These are phyloP conservation scores for Dovyalis caffra DNA, from an alignment of 345 rosid genomes.

Conservation along the genomic window DNA sequence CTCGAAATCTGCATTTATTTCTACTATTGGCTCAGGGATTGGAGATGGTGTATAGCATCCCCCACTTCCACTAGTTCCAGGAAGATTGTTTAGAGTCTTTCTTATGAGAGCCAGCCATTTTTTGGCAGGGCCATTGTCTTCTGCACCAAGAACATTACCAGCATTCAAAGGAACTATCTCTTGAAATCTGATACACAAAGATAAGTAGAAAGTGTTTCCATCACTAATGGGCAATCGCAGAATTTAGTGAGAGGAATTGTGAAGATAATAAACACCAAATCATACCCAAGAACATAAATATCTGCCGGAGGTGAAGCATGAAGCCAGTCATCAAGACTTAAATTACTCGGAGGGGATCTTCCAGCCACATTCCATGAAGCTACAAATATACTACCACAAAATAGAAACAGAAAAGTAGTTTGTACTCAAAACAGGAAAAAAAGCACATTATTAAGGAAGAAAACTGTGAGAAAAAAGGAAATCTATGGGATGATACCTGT, in stretches of 20 bases:
- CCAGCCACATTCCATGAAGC: constrained; percentile 99
- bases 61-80: constrained; percentile 77
- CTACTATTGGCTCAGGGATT: constrained; percentile 83
- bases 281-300: constrained; percentile 92
- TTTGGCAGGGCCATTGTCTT: constrained; percentile 97
- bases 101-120: constrained; percentile 87
- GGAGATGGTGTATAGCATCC: constrained; percentile 83
- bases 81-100: constrained; percentile 79
- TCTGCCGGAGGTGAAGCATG: constrained; percentile 97
- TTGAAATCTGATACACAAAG: constrained; percentile 63
- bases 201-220: neutral
- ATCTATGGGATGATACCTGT: constrained; percentile 51
- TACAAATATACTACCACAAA: constrained; percentile 73
- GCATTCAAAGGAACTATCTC: constrained; percentile 99
- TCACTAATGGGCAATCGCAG: constrained; percentile 2
- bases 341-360: constrained; percentile 78
- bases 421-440: neutral
- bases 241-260: constrained; percentile 2
- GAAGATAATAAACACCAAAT: constrained; percentile 16
- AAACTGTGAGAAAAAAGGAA: neutral
- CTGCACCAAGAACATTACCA: constrained; percentile 92
- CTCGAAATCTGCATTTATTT: constrained; percentile 91
- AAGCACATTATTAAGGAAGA: neutral
- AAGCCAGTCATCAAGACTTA: constrained; percentile 94
- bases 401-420: constrained; percentile 10